A percentile compares a stretch with the other conserved stretches of the same genome.
Evolutionary conservation across 176 grass and related monocot species (phyloP).

Genomic region (Hordeum marinum): DNA sequence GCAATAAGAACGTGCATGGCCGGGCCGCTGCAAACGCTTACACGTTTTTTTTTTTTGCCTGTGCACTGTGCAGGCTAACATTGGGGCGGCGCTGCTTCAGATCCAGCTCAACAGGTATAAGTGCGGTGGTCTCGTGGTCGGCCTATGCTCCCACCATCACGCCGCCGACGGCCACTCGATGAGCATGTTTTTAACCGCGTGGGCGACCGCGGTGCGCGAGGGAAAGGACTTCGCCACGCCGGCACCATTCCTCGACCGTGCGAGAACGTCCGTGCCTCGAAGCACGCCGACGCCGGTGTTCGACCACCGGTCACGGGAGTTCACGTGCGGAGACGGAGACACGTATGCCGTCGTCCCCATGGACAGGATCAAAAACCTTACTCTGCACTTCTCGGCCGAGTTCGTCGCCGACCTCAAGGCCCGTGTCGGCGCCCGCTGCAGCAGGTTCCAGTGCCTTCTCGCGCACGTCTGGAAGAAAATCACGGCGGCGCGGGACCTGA

Average conservation of each 20-base stretch:
- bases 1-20: no score
- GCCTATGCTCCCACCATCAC: slow-evolving; percentile 1
- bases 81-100: neutral
- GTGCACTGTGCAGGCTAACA: no score
- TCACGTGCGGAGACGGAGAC: neutral
- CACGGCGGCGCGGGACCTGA: slow-evolving; percentile 19
- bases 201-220: slow-evolving; percentile 9
- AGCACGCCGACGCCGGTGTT: neutral
- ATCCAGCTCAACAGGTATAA: slow-evolving; percentile 19
- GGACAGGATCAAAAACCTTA: neutral
- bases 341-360: neutral
- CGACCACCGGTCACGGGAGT: slow-evolving; percentile 22
- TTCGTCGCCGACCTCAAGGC: slow-evolving; percentile 21
- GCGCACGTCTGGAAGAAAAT: slow-evolving; percentile 35
- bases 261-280: neutral
- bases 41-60: no score
- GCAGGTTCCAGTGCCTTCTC: slow-evolving; percentile 29
- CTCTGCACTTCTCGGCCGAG: slow-evolving; percentile 8
- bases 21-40: no score
- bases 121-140: slow-evolving; percentile 36
- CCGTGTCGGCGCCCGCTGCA: neutral
- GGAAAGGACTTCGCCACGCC: neutral
- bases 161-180: slow-evolving; percentile 39
- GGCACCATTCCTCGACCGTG: neutral
- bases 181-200: slow-evolving; percentile 13